Evolutionary conservation across 2,329 filamentous ascomycete genomes (phyloP).

Genomic region (Akanthomyces lecanii): DNA sequence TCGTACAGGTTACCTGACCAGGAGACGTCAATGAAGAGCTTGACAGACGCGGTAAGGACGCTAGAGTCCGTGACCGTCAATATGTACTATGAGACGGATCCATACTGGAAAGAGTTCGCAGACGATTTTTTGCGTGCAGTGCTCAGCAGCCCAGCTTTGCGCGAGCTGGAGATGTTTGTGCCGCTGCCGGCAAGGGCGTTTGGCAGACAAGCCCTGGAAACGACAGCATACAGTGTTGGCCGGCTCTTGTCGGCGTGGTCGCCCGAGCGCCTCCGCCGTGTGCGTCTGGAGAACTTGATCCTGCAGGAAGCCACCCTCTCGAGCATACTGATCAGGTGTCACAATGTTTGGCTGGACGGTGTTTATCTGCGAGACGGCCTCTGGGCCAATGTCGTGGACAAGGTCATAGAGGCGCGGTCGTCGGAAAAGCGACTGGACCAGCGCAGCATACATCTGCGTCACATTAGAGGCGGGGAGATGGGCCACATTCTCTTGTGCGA

Average conservation of each 20-base stretch:
- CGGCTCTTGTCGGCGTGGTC: constrained; percentile 27
- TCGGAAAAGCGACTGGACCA: too few relatives aligned
- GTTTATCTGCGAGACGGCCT: neutral
- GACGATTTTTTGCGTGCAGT: neutral
- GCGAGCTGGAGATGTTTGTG: neutral
- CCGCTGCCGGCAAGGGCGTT: neutral
- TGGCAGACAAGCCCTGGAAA: neutral
- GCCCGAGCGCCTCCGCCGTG: neutral
- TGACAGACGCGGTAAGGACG: neutral
- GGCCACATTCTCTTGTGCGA: neutral
- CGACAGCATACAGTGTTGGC: neutral
- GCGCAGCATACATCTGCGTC: neutral
- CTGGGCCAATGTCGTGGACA: neutral
- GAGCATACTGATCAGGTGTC: neutral
- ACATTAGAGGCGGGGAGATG: constrained; percentile 1
- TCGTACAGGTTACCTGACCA: neutral
- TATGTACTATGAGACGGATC: neutral
- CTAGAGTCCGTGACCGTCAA: neutral
- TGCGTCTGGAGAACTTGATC: neutral
- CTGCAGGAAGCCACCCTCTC: neutral
- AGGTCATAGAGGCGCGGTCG: neutral
- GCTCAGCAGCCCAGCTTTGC: neutral
- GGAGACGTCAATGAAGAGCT: neutral
- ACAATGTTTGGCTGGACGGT: neutral
- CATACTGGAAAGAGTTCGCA: neutral